Evolutionary conservation across 129 eudicot genomes (phyloP), one percentile per base, ranked within the genome.

Genomic region (Flaveria brownii): DNA sequence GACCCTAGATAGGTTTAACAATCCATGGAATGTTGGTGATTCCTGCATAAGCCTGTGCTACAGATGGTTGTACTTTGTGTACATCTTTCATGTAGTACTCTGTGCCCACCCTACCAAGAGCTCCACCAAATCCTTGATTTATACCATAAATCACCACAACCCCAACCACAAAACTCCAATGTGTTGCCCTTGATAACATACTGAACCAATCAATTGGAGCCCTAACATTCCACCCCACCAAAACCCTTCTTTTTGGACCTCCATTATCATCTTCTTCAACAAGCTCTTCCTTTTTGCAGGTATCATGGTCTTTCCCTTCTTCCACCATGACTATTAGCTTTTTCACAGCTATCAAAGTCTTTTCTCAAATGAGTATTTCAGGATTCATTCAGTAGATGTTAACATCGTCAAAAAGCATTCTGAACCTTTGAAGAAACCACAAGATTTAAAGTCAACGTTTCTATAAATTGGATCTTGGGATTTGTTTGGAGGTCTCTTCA

Each of bases 11-110:
- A 73, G 99, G 99, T 41, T 94, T 94, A 39, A 94, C 89, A 79
- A 94, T 85, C 99, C 99, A 94, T 28, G 99, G 99, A 75, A 94
- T 89, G 11, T 85, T 79, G 71, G 87, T 91, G n/a, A 94, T 83
- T 59, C 99, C 99, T 65, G 79, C 39, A 71, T 89, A 94, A 86
- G 91, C 79, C 75, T 94, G 99, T 79, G 99, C 87, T 82, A 87
- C 99, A 82, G 99, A 94, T 66, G 99, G 99, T 87, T 94, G 99
- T 16, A 94, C 96, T 83, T 83, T 94, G 76, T 94, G 99, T 78
- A 85, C 99, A 94, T 94, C 99, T 78, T 95, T 95, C 96, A 91
- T 87, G 50, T 95, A 95, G 79, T 91, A 95, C 88, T 91, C 89
- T 1, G 97, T 95, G 8, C 92, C 92, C 13, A 95, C 94, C 2